Percentiles rank a stretch among this genome's conserved stretches.
phyloP scores from a whole-genome alignment of 306 rosid species.

The Begonia fuchsioides region DNA sequence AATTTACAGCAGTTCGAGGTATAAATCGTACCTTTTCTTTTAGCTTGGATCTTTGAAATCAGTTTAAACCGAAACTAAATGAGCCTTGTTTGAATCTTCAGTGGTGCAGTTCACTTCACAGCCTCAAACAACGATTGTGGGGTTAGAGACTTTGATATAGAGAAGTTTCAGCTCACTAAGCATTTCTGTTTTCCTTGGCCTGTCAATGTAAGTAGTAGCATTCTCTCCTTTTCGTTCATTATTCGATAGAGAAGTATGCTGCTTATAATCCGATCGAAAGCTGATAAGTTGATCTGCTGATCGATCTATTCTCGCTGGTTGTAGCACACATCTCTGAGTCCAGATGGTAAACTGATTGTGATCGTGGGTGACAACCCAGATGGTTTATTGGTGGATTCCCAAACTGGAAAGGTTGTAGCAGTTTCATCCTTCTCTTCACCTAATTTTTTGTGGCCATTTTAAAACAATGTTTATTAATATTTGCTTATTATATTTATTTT shows the following conservation, averaged over 20 bases:
- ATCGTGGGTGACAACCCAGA: slow-evolving; percentile 46
- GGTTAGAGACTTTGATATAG: slow-evolving; percentile 41
- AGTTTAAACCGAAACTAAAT: slow-evolving; percentile 13
- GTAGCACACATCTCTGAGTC: slow-evolving; percentile 53
- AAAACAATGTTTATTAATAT: no score
- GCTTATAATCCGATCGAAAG: no score
- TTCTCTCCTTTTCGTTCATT: slow-evolving; percentile 9
- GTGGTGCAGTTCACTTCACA: slow-evolving; percentile 37
- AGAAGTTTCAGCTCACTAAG: slow-evolving; percentile 38
- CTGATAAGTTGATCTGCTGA: no score
- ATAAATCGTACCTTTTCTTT: neutral
- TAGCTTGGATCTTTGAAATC: slow-evolving; percentile 6
- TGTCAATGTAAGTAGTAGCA: slow-evolving; percentile 50
- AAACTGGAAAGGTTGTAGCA: slow-evolving; percentile 57
- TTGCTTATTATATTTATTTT: no score
- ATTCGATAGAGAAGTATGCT: no score
- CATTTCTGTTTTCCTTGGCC: slow-evolving; percentile 50
- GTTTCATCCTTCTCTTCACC: no score
- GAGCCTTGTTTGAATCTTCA: no score
- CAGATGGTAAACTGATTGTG: slow-evolving; percentile 40
- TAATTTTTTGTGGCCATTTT: no score
- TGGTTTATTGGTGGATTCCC: slow-evolving; percentile 47
- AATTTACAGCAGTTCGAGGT: slow-evolving; percentile 43
- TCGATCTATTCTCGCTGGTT: no score
- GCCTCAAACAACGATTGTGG: slow-evolving; percentile 46